These are phyloP conservation scores for Rhizomucor pusillus DNA, from an alignment of 371 early-diverging fungal genomes.

Conservation along the genomic window DNA sequence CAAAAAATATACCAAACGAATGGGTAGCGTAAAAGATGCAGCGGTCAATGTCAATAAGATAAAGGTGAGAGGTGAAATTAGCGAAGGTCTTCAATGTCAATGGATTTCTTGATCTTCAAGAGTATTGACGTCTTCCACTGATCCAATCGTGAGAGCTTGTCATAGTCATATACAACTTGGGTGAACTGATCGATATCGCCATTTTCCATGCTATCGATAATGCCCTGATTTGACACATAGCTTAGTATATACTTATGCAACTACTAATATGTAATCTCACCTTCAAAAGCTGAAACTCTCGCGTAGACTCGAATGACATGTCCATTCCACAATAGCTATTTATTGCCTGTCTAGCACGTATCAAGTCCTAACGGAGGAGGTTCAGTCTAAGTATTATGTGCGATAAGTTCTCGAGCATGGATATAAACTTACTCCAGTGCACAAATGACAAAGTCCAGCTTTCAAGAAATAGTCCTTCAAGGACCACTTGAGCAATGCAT, in stretches of 20 bases:
- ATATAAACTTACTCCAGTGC: conserved; percentile 60
- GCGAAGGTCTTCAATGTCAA: conserved; percentile 38
- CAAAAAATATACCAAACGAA: no score
- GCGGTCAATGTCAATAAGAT: no score
- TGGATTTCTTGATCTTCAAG: conserved; percentile 75
- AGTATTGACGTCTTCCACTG: conserved; percentile 94
- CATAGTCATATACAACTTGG: conserved; percentile 77
- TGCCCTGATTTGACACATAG: conserved; percentile 33
- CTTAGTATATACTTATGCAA: background rate
- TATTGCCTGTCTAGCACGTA: conserved; percentile 36
- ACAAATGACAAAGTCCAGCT: conserved; percentile 89
- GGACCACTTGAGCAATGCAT: conserved; percentile 91
- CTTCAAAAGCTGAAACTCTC: conserved; percentile 83
- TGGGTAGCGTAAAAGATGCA: no score
- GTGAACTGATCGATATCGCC: conserved; percentile 86
- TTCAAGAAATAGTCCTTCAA: conserved; percentile 94
- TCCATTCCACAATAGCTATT: conserved; percentile 66
- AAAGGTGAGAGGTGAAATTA: no score
- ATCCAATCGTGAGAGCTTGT: conserved; percentile 88
- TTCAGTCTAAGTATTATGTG: no score
- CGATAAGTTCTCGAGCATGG: no score
- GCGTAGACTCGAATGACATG: conserved; percentile 74
- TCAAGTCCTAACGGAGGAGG: conserved; percentile 26
- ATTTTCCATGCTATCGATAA: conserved; percentile 74
- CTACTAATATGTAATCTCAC: conserved; percentile 22